A percentile compares a stretch with the other conserved stretches of the same genome.
Evolutionary conservation across 192 early-diverging fungal genomes (phyloP).

Genomic region (Backusella australiensis): DNA sequence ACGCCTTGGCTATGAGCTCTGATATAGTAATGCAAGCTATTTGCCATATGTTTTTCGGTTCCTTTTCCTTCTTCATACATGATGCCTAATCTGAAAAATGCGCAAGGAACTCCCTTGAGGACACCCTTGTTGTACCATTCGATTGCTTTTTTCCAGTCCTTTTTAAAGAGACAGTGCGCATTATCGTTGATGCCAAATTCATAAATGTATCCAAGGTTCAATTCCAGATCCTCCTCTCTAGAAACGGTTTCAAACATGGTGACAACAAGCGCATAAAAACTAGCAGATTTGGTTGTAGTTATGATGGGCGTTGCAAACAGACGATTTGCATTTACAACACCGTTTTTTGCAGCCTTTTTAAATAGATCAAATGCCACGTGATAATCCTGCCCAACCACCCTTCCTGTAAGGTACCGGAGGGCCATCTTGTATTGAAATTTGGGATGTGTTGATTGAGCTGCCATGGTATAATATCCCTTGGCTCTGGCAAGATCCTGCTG

Average conservation of each 20-base stretch:
- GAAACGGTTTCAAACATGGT: not conserved
- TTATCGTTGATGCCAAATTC: not conserved
- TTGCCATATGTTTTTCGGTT: not conserved
- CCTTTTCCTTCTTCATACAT: not conserved
- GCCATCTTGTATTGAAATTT: not conserved
- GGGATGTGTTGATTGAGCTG: not conserved
- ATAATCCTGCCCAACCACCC: slow-evolving; percentile 17
- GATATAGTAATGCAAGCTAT: not conserved
- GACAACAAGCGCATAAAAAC: not conserved
- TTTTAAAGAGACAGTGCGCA: not conserved
- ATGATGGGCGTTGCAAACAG: not conserved
- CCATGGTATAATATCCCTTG: slow-evolving; percentile 18
- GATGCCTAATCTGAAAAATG: slow-evolving; percentile 13
- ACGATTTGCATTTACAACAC: not conserved
- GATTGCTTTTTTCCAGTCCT: not conserved
- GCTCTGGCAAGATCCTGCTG: slow-evolving; percentile 19
- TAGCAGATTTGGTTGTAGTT: not conserved
- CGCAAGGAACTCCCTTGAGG: slow-evolving; percentile 9
- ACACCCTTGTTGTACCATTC: slow-evolving; percentile 1
- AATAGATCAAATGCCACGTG: not conserved
- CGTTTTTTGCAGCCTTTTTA: not conserved
- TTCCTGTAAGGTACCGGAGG: not conserved
- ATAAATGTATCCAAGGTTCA: slow-evolving; percentile 10
- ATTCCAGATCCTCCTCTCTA: not conserved
- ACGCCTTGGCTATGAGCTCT: not conserved